Evolutionary conservation across 345 rosid species (phyloP), one percentile per base, ranked within the genome.

Genomic region (Kandelia obovata): DNA sequence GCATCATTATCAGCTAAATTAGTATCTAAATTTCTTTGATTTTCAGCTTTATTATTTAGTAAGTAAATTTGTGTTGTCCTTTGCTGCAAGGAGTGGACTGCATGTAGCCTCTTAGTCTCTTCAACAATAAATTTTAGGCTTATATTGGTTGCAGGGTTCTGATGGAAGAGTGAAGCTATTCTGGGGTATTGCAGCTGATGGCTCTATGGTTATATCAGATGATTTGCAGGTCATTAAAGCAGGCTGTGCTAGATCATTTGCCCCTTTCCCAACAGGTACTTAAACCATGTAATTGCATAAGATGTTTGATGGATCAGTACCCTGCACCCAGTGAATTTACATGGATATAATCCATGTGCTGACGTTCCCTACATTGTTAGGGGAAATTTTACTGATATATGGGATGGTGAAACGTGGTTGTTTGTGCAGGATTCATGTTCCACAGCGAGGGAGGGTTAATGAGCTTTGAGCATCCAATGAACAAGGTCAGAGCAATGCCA

Each of bases 191-290:
- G 77, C 83, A 39, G 85, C 75, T 6, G 85, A 83, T 65, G 87
- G 85, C 1, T 83, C 84, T 51, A 74, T 85, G 13, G 75, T 83
- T 6, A 79, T 74, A 15, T 85, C 87, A 28, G 79, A 85, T 80
- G 87, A 88, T 58, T 32, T 79, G 1, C 78, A 80, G 7, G 70
- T 84, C 17, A 77, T 83, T 19, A 77, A 71, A 83, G 80, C 72
- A 30, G 85, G 84, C 26, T 90, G 96, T 73, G 85, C 86, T 39
- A 88, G 83, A 75, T 88, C 86, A 53, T 83, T 53, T 46, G 78
- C 87, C 7, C 84, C 91, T 28, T 85, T 85, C 69, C 87, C 89
- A 64, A 52, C 84, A 27, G 86, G 89, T 85, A 73, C 5, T 43
- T 15, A 39, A 39, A 39, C 0, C 4, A 10, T 39, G 46, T 10